Percentiles rank a stretch among this genome's conserved stretches.
Conservation (phyloP, 2,329 filamentous ascomycete genomes). For the Pyrenochaeta sp. region DNA sequence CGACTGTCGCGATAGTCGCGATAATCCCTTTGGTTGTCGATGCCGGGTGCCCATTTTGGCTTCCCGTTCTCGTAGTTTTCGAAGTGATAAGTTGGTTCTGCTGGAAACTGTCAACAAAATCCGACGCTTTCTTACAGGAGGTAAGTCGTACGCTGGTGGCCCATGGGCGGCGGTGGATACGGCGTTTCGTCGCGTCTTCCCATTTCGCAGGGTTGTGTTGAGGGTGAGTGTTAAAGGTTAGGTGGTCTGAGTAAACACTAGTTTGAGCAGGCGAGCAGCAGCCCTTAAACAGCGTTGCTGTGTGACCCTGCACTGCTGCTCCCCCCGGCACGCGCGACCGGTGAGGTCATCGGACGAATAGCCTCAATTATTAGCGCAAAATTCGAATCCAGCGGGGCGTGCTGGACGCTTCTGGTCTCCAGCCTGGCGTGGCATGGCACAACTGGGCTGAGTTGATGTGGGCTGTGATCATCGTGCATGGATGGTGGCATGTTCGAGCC, state of each 20-base stretch:
- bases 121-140: not conserved
- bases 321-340: conserved; percentile 12
- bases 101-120: conserved; percentile 11
- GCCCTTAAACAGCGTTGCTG: conserved; percentile 20
- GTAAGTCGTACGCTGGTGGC: conserved; percentile 22
- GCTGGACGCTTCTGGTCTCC: conserved; percentile 17
- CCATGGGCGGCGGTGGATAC: conserved; percentile 27
- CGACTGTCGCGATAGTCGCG: conserved; percentile 32
- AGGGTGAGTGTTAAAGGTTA: not conserved
- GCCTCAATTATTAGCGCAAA: conserved; percentile 15
- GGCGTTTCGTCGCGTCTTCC: conserved; percentile 29
- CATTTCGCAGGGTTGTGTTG: conserved; percentile 16
- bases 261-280: conserved; percentile 12
- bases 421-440: conserved; percentile 17
- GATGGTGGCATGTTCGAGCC: not conserved
- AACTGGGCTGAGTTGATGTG: conserved; percentile 23
- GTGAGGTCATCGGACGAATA: conserved; percentile 27
- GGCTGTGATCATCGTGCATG: conserved; percentile 29
- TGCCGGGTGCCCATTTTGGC: conserved; percentile 33
- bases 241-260: conserved; percentile 5
- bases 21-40: conserved; percentile 32
- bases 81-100: conserved; percentile 35
- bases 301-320: conserved; percentile 10
- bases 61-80: conserved; percentile 41
- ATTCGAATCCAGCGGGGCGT: conserved; percentile 15